A percentile compares a stretch with the other conserved stretches of the same genome.
These are phyloP conservation scores for Dryas drummondii DNA, from an alignment of 306 rosid genomes.

Conservation along the genomic window DNA sequence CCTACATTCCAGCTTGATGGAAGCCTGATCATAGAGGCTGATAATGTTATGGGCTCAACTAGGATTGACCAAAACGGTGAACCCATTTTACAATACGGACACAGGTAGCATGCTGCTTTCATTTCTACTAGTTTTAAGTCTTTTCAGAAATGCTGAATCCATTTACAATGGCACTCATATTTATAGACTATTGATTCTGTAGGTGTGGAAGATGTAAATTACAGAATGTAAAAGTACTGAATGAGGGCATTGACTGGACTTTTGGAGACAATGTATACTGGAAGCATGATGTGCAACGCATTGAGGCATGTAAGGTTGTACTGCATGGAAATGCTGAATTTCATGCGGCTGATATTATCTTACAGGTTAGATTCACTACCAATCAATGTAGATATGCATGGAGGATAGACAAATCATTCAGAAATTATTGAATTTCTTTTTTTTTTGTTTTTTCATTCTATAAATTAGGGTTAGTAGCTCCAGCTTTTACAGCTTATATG, in stretches of 20 bases:
- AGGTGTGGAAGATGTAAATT: constrained; percentile 97
- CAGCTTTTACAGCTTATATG: neutral
- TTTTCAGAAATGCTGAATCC: constrained; percentile 17
- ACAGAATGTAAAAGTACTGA: constrained; percentile 73
- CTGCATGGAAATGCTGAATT: constrained; percentile 97
- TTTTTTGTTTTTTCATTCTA: neutral
- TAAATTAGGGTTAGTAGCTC: neutral
- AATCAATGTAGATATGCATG: constrained; percentile 18
- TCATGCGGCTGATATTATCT: constrained; percentile 71
- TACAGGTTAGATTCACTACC: constrained; percentile 56
- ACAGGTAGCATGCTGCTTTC: constrained; percentile 51
- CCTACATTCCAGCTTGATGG: constrained; percentile 67
- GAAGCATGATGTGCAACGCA: constrained; percentile 74
- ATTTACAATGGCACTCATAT: constrained; percentile 11
- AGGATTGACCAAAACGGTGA: constrained; percentile 54
- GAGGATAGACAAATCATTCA: constrained; percentile 16
- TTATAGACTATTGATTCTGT: constrained; percentile 26
- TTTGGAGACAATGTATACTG: constrained; percentile 63
- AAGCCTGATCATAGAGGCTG: constrained; percentile 70
- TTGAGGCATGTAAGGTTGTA: constrained; percentile 61
- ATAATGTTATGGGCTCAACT: constrained; percentile 64
- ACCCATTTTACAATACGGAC: constrained; percentile 69
- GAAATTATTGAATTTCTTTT: neutral
- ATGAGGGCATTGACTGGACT: constrained; percentile 82
- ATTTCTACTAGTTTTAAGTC: constrained; percentile 6